phyloP scores from a whole-genome alignment of 2,329 filamentous ascomycete genomes.

The Nannizzia gypsea region DNA sequence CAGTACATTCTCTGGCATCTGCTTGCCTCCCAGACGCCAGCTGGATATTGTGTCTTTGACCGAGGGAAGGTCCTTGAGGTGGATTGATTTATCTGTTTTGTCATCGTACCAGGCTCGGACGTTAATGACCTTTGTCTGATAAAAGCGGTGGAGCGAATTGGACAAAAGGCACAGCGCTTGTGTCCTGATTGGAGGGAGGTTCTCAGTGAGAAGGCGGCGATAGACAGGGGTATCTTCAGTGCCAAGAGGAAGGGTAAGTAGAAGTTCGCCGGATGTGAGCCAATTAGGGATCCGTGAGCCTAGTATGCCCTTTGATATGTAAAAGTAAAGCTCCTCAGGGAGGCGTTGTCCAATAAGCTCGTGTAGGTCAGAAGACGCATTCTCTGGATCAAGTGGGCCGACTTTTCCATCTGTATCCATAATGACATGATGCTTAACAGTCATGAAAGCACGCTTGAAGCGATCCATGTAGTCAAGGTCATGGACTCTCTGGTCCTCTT shows the following conservation, averaged over 20 bases:
- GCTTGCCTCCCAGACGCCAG: slow-evolving; percentile 60
- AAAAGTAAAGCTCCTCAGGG: slow-evolving; percentile 81
- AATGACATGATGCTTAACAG: slow-evolving; percentile 76
- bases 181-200: slow-evolving; percentile 62
- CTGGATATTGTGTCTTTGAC: slow-evolving; percentile 44
- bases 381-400: slow-evolving; percentile 58
- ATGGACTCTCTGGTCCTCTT: slow-evolving; percentile 62
- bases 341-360: slow-evolving; percentile 83
- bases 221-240: slow-evolving; percentile 71
- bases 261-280: slow-evolving; percentile 66
- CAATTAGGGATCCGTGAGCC: slow-evolving; percentile 68
- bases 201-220: slow-evolving; percentile 60
- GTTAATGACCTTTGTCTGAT: slow-evolving; percentile 64
- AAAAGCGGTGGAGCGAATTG: slow-evolving; percentile 68
- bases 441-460: slow-evolving; percentile 75
- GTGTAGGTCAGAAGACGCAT: slow-evolving; percentile 70
- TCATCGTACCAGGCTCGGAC: slow-evolving; percentile 73
- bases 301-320: slow-evolving; percentile 72
- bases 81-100: slow-evolving; percentile 53
- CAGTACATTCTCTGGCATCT: slow-evolving; percentile 34
- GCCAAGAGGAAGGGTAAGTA: slow-evolving; percentile 74
- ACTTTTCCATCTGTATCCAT: slow-evolving; percentile 67
- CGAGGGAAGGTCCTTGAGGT: slow-evolving; percentile 45
- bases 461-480: slow-evolving; percentile 70
- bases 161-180: slow-evolving; percentile 67